These are phyloP conservation scores for Echites panduratus DNA, from an alignment of 257 asterid genomes.

Conservation along the genomic window DNA sequence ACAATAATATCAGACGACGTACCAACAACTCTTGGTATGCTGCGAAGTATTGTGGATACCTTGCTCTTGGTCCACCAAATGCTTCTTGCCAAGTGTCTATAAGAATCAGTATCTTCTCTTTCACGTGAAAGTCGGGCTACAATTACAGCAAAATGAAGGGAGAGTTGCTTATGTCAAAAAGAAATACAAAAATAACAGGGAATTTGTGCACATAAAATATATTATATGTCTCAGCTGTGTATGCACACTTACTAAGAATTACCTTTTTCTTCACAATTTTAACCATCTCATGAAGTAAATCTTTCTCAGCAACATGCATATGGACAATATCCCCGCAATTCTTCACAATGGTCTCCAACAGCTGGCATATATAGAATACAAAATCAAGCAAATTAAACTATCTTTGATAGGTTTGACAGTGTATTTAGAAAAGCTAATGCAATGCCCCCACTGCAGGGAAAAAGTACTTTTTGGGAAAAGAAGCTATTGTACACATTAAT, in stretches of 20 bases:
- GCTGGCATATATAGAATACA: slow-evolving; percentile 19
- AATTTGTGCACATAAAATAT: not conserved
- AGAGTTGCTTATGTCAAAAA: slow-evolving; percentile 7
- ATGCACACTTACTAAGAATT: slow-evolving; percentile 7
- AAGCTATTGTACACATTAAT: too few relatives aligned
- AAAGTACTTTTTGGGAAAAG: too few relatives aligned
- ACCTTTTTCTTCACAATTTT: slow-evolving; percentile 65
- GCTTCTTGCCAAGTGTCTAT: slow-evolving; percentile 99
- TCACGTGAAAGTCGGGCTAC: slow-evolving; percentile 98
- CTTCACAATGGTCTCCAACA: slow-evolving; percentile 47
- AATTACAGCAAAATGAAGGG: slow-evolving; percentile 28
- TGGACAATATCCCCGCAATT: slow-evolving; percentile 51
- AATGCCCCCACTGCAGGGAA: too few relatives aligned
- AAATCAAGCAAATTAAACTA: slow-evolving; percentile 2
- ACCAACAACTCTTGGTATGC: slow-evolving; percentile 98
- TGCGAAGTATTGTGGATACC: slow-evolving; percentile 80
- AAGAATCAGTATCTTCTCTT: slow-evolving; percentile 90
- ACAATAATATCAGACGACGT: slow-evolving; percentile 18
- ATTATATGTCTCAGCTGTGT: not conserved
- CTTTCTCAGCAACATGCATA: slow-evolving; percentile 50
- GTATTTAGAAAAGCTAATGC: not conserved
- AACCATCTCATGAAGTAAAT: slow-evolving; percentile 45
- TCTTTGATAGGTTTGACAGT: not conserved
- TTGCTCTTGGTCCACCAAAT: slow-evolving; percentile 92
- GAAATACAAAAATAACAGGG: not conserved